Conservation (phyloP, 495 filamentous ascomycete species). For the Daldinia decipiens region DNA sequence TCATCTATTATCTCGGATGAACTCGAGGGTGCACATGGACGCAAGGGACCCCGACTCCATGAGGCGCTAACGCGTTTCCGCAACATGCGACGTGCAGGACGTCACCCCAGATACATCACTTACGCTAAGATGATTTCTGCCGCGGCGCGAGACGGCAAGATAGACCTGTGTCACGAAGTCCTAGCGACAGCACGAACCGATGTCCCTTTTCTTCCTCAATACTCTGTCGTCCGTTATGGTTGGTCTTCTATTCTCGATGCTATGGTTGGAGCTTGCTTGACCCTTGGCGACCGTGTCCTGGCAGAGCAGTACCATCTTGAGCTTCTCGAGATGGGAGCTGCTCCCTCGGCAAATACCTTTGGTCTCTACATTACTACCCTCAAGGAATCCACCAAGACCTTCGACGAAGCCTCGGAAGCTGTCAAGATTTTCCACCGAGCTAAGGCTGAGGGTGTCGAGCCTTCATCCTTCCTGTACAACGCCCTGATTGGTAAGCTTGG, state of each 20-base stretch:
- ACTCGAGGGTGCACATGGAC: conserved; percentile 77
- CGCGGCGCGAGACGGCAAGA: conserved; percentile 82
- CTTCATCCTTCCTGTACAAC: conserved; percentile 97
- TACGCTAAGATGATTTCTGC: conserved; percentile 94
- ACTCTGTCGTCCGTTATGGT: conserved; percentile 86
- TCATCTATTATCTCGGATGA: conserved; percentile 89
- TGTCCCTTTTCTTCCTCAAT: conserved; percentile 82
- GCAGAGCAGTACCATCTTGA: conserved; percentile 91
- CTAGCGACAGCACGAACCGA: conserved; percentile 86
- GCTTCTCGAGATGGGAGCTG: conserved; percentile 83
- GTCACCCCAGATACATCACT: conserved; percentile 93
- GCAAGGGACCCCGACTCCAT: conserved; percentile 75
- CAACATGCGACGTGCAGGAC: conserved; percentile 91
- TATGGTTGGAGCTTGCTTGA: conserved; percentile 94
- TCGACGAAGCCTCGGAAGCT: conserved; percentile 95
- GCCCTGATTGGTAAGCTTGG: conserved; percentile 98
- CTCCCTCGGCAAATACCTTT: conserved; percentile 96
- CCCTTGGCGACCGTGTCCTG: conserved; percentile 77
- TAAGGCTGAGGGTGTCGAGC: conserved; percentile 92
- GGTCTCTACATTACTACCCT: conserved; percentile 98
- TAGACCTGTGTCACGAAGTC: conserved; percentile 85
- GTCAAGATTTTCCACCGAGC: conserved; percentile 96
- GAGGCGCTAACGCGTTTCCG: conserved; percentile 84
- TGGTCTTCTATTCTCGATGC: conserved; percentile 95
- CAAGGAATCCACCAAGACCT: conserved; percentile 95